These are phyloP conservation scores for Acacia crassicarpa DNA, from an alignment of 306 rosid genomes.

Conservation along the genomic window DNA sequence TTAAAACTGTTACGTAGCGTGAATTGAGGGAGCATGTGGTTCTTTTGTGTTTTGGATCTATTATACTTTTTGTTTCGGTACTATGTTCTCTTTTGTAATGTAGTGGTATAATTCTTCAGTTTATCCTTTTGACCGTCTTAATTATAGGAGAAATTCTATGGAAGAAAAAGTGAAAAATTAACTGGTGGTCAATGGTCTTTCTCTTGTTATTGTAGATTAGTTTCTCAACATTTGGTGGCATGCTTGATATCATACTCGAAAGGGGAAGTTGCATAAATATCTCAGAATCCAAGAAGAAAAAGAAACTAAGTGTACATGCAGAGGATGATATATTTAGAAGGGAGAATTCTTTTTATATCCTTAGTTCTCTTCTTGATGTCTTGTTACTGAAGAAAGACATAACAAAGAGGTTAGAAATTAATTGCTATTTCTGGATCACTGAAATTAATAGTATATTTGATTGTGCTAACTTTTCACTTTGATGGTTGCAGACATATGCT, in stretches of 20 bases:
- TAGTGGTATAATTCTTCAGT: background rate
- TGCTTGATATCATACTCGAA: conserved; percentile 54
- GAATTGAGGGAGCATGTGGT: background rate
- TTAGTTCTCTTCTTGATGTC: conserved; percentile 79
- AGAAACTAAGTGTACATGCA: conserved; percentile 44
- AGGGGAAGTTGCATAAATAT: conserved; percentile 26
- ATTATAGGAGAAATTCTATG: background rate
- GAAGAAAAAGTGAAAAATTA: conserved; percentile 16
- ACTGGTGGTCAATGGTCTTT: conserved; percentile 19
- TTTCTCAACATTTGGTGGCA: conserved; percentile 47
- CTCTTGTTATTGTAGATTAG: conserved; percentile 57
- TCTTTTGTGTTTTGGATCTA: background rate
- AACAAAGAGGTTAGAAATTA: conserved; percentile 44
- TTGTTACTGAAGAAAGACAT: conserved; percentile 78
- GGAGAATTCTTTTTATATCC: conserved; percentile 46
- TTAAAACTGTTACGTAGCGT: background rate
- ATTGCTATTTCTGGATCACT: background rate
- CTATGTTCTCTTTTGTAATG: conserved; percentile 6
- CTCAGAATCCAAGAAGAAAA: conserved; percentile 55
- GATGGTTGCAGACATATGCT: conserved; percentile 65
- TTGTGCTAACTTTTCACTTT: conserved; percentile 31
- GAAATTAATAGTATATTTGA: background rate
- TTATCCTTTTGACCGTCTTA: background rate
- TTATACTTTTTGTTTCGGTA: background rate
- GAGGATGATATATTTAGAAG: conserved; percentile 45